Percentiles rank a stretch among this genome's conserved stretches.
Evolutionary conservation across 2,329 filamentous ascomycete species (phyloP).

Genomic region (Hymenoscyphus fraxineus): DNA sequence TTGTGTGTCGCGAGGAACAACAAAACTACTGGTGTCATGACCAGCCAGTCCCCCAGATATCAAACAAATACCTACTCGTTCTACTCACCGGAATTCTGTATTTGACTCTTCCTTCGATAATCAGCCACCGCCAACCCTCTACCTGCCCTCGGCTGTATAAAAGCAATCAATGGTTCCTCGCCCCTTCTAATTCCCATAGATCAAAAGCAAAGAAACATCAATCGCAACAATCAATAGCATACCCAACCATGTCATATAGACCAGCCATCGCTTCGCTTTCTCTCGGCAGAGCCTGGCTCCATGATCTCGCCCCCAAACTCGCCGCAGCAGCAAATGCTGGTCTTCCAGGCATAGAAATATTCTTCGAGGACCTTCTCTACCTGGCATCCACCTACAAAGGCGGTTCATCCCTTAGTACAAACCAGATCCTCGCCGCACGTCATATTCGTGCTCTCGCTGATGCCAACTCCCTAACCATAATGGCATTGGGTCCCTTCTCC

Average conservation of each 20-base stretch:
- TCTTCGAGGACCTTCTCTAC: constrained; percentile 71
- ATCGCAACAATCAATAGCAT: background rate
- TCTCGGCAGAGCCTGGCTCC: constrained; percentile 67
- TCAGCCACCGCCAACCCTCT: background rate
- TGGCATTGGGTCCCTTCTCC: constrained; percentile 62
- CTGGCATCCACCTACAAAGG: constrained; percentile 41
- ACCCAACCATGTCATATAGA: constrained; percentile 44
- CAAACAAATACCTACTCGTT: background rate
- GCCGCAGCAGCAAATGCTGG: constrained; percentile 62
- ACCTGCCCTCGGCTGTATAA: background rate
- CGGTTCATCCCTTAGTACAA: constrained; percentile 37
- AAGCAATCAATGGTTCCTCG: background rate
- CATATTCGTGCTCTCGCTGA: constrained; percentile 55
- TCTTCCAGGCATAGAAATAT: constrained; percentile 69
- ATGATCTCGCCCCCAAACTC: constrained; percentile 64
- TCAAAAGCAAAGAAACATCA: background rate
- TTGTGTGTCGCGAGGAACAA: background rate
- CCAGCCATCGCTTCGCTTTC: constrained; percentile 76
- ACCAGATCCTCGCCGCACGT: constrained; percentile 52
- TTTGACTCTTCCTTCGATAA: background rate
- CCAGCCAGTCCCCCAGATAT: background rate
- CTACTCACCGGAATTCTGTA: background rate
- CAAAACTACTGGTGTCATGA: background rate
- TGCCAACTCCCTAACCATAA: constrained; percentile 51
- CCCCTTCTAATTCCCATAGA: background rate